Percentiles rank a stretch among this genome's conserved stretches.
These are phyloP conservation scores for Hydrangea macrophylla DNA, from an alignment of 148 eudicot genomes.

Conservation along the genomic window DNA sequence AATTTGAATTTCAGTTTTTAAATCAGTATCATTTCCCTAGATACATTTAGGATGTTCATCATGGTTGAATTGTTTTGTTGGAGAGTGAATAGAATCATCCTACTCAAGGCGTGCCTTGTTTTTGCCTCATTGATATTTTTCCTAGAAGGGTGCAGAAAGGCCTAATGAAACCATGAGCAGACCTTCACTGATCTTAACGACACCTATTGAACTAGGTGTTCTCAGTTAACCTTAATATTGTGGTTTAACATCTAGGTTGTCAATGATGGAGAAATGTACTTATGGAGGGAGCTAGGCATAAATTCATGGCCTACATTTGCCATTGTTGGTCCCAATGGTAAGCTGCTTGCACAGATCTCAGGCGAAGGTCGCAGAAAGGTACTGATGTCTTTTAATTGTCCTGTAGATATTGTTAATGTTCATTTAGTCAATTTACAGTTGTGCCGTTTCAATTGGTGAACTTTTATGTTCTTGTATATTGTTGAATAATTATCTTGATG, in stretches of 20 bases:
- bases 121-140: not conserved
- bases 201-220: not conserved
- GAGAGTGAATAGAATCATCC: no score
- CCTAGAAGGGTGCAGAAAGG: not conserved
- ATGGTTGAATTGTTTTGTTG: no score
- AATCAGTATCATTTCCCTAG: no score
- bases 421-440: no score
- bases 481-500: no score
- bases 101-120: no score
- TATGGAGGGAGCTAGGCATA: constrained; percentile 92
- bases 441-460: not conserved
- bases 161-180: not conserved
- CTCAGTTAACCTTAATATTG: not conserved
- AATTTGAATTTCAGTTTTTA: no score
- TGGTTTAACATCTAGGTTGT: constrained; percentile 57
- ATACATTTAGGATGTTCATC: no score
- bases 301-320: constrained; percentile 98
- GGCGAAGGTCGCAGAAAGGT: constrained; percentile 98
- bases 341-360: constrained; percentile 73
- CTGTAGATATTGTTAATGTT: not conserved
- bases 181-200: not conserved
- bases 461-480: not conserved
- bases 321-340: constrained; percentile 85
- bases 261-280: constrained; percentile 95
- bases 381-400: constrained; percentile 14